A percentile compares a stretch with the other conserved stretches of the same genome.
phyloP scores from a whole-genome alignment of 2,329 filamentous ascomycete genomes.

The Fusarium tanahbumbuense region DNA sequence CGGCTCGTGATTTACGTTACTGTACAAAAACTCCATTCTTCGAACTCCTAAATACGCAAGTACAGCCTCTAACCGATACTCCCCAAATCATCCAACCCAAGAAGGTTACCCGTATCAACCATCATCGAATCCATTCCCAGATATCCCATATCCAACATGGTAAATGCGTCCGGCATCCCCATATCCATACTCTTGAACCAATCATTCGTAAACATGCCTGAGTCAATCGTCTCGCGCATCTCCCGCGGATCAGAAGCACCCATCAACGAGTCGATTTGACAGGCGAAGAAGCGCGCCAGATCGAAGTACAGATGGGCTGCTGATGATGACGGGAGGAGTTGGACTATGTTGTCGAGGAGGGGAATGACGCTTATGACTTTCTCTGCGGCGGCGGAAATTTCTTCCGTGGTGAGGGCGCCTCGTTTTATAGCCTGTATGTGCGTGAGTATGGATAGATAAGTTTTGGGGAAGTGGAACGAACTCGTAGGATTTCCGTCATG shows the following conservation, averaged over 20 bases:
- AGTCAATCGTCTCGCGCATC: slow-evolving; percentile 8
- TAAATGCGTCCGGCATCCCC: slow-evolving; percentile 1
- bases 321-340: slow-evolving; percentile 4
- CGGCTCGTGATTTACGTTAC: too few species aligned
- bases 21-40: too few species aligned
- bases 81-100: not conserved
- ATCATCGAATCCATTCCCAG: slow-evolving; percentile 16
- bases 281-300: slow-evolving; percentile 25
- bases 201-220: slow-evolving; percentile 20
- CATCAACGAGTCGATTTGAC: slow-evolving; percentile 12
- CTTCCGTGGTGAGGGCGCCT: not conserved
- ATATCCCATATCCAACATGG: slow-evolving; percentile 18
- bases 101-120: not conserved
- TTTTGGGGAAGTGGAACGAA: not conserved
- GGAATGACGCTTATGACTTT: slow-evolving; percentile 12
- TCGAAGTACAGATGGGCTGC: slow-evolving; percentile 15
- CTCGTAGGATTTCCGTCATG: slow-evolving; percentile 2
- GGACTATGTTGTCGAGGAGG: slow-evolving; percentile 9
- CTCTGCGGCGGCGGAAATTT: slow-evolving; percentile 1
- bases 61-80: not conserved
- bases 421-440: slow-evolving; percentile 7
- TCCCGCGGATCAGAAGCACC: not conserved
- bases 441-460: too few species aligned
- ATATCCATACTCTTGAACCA: slow-evolving; percentile 23
- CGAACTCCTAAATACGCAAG: rapidly evolving